Evolutionary conservation across 805 yeast genomes (phyloP).

Genomic region (Pichia phayaonensis): DNA sequence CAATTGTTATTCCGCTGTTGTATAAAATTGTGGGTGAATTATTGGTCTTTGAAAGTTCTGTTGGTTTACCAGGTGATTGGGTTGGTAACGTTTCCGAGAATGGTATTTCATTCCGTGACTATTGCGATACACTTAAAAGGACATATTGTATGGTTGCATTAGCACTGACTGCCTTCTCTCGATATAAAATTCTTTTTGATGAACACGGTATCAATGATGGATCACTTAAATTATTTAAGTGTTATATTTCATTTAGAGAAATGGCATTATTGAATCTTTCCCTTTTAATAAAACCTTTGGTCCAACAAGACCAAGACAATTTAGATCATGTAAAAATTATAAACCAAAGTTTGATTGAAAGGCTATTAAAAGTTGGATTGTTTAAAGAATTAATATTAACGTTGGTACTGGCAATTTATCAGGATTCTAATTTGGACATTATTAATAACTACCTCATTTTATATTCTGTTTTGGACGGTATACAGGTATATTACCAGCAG

Average conservation of each 20-base stretch:
- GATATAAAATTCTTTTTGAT: constrained; percentile 20
- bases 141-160: constrained; percentile 22
- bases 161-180: constrained; percentile 20
- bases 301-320: neutral
- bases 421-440: constrained; percentile 25
- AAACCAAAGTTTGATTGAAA: constrained; percentile 13
- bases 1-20: constrained; percentile 18
- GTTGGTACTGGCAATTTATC: constrained; percentile 23
- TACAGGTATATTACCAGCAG: constrained; percentile 14
- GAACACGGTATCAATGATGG: constrained; percentile 23
- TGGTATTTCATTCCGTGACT: constrained; percentile 13
- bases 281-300: constrained; percentile 15
- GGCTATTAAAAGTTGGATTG: constrained; percentile 17
- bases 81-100: constrained; percentile 1
- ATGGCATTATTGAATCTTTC: constrained; percentile 17
- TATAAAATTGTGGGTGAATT: constrained; percentile 23
- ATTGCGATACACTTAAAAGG: constrained; percentile 18
- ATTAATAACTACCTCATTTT: constrained; percentile 21
- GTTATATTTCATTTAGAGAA: constrained; percentile 23
- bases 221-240: constrained; percentile 17
- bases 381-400: constrained; percentile 22
- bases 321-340: constrained; percentile 4
- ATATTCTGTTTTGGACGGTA: constrained; percentile 20
- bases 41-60: constrained; percentile 12
- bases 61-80: constrained; percentile 9